Conservation (phyloP, 2,329 filamentous ascomycete genomes). For the Ceratocystis albifundus region DNA sequence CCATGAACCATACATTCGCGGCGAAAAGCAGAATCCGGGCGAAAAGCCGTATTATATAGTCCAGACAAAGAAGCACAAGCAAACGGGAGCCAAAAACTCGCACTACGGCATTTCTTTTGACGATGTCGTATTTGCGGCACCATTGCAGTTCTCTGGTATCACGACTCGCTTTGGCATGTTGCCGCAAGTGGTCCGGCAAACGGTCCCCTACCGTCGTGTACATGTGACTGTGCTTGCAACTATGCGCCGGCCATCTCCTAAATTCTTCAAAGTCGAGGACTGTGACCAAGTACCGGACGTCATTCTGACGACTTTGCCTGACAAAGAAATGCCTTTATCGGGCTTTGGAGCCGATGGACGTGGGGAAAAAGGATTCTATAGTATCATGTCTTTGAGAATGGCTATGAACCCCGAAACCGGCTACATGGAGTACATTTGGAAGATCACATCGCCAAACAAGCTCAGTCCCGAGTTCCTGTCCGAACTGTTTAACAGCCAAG, state of each 20-base stretch:
- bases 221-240: constrained; percentile 86
- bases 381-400: constrained; percentile 60
- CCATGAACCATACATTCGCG: background rate
- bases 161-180: constrained; percentile 52
- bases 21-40: background rate
- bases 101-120: constrained; percentile 47
- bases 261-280: constrained; percentile 57
- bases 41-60: background rate
- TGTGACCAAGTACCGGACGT: constrained; percentile 53
- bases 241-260: constrained; percentile 56
- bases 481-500: constrained; percentile 38
- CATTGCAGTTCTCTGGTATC: constrained; percentile 70
- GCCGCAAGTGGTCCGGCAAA: constrained; percentile 52
- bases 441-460: constrained; percentile 50
- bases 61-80: background rate
- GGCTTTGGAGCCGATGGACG: constrained; percentile 43
- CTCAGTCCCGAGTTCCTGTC: constrained; percentile 45
- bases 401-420: constrained; percentile 49
- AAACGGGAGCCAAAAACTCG: background rate
- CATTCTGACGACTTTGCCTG: constrained; percentile 70
- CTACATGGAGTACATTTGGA: constrained; percentile 48
- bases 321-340: constrained; percentile 41
- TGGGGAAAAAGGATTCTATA: constrained; percentile 72
- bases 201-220: constrained; percentile 73
- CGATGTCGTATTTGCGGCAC: constrained; percentile 69